Base-by-base conservation (phyloP, 805 yeast genomes). In the Candida chauliodis region DNA sequence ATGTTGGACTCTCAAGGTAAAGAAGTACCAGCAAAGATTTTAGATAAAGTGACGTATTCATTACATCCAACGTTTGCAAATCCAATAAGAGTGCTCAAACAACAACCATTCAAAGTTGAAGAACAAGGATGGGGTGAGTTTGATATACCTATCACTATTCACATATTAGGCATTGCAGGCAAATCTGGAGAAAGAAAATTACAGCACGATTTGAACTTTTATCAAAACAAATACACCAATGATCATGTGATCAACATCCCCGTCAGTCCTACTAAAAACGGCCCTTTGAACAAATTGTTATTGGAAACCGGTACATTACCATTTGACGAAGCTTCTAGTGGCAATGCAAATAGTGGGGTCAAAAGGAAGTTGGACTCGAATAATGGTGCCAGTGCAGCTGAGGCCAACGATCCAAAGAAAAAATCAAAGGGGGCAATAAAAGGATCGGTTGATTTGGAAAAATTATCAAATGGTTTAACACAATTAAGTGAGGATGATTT, bases 81-180 rank as follows among this genome's bases (percentile, higher is more conserved):
- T 59, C 98, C 98, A 8, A 81, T 77, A 46, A 77, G 97, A 58
- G 71, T 83, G 9, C 59, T 88, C 56, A 86, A 84, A 54, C 81
- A 81, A 53, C 76, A 84, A 8, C 99, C 99, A 8, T 91, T 90
- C 65, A 76, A 66, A 55, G 83, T 91, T 41, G 85, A 79, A 53
- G 99, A 91, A 60, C 82, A 87, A 66, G 99, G 99, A 36, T 91
- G 99, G 98, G 99, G 98, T 59, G 98, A 91, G 49, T 91, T 91
- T 54, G 96, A 90, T 55, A 75, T 93, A 57, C 85, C 85, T 26
- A 81, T 93, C 44, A 73, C 84, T 23, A 69, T 90, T 30, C 84
- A 84, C 44, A 66, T 85, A 31, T 73, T 82, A 14, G 74, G 74
- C 10, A 52, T 68, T 31, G 53, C 59, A 16, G 98, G 95, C 43